phyloP scores from a whole-genome alignment of 1,139 yeast species.

The Saccharomyces hybrid region DNA sequence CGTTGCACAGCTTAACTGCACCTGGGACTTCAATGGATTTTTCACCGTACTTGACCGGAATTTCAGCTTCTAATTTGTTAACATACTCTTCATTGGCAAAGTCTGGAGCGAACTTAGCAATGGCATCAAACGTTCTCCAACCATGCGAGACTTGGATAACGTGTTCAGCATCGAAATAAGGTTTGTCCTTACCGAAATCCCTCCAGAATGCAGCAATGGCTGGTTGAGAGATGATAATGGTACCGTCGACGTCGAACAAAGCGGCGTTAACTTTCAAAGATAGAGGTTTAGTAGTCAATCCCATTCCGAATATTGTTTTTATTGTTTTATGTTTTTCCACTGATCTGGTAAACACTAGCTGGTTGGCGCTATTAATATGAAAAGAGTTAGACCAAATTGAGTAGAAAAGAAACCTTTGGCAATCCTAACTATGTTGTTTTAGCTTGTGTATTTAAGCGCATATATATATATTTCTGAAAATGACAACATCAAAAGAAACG shows the following conservation, averaged over 20 bases:
- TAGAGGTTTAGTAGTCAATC: slow-evolving; percentile 24
- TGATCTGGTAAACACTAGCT: neutral
- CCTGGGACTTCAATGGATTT: slow-evolving; percentile 70
- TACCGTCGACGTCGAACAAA: slow-evolving; percentile 80
- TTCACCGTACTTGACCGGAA: slow-evolving; percentile 66
- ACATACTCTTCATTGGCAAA: slow-evolving; percentile 61
- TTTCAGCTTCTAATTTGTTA: slow-evolving; percentile 59
- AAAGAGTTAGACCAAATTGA: neutral
- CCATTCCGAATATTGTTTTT: slow-evolving; percentile 13
- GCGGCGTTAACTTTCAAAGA: slow-evolving; percentile 33
- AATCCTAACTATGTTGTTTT: neutral
- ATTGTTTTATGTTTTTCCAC: neutral
- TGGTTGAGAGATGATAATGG: slow-evolving; percentile 72
- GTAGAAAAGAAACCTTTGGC: neutral
- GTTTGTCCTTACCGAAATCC: slow-evolving; percentile 59
- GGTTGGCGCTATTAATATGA: neutral
- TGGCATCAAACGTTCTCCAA: slow-evolving; percentile 71
- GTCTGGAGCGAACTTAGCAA: slow-evolving; percentile 67
- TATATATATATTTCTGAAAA: neutral
- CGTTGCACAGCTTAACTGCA: slow-evolving; percentile 47
- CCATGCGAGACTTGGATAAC: slow-evolving; percentile 75
- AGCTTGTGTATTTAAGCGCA: neutral
- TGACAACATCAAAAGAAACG: neutral
- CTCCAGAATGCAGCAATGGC: slow-evolving; percentile 81
- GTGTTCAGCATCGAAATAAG: slow-evolving; percentile 61